Conservation (phyloP, 1,139 yeast genomes). For the Candida labiduridarum region DNA sequence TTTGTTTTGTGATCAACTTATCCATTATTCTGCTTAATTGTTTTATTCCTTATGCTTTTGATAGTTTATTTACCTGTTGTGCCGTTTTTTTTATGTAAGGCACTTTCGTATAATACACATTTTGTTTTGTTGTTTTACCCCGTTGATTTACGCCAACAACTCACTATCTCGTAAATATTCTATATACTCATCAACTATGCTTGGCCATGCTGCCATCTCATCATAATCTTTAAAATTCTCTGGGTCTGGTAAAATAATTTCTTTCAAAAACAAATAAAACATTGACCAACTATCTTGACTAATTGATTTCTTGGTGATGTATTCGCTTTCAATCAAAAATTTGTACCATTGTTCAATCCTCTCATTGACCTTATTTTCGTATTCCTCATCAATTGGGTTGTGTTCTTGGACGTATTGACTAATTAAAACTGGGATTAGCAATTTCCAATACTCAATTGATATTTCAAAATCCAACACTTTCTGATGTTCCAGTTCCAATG, state of each 20-base stretch:
- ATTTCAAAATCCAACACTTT: slow-evolving; percentile 61
- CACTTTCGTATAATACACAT: background rate
- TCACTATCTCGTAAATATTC: slow-evolving; percentile 52
- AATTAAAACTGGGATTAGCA: slow-evolving; percentile 48
- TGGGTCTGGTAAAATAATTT: slow-evolving; percentile 53
- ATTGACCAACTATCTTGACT: slow-evolving; percentile 84
- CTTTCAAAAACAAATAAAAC: slow-evolving; percentile 68
- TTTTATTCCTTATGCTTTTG: background rate
- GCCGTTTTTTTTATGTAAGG: background rate
- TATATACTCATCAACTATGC: slow-evolving; percentile 80
- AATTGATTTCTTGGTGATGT: slow-evolving; percentile 44
- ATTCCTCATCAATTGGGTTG: slow-evolving; percentile 6
- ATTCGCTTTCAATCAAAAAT: slow-evolving; percentile 38
- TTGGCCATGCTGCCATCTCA: slow-evolving; percentile 90
- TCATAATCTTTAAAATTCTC: slow-evolving; percentile 55
- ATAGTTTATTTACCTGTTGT: background rate
- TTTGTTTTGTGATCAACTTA: background rate
- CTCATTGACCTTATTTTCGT: slow-evolving; percentile 14
- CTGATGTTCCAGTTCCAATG: slow-evolving; percentile 59
- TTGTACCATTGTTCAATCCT: slow-evolving; percentile 54
- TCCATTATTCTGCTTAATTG: background rate
- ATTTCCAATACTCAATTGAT: slow-evolving; percentile 78
- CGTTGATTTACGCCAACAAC: slow-evolving; percentile 15
- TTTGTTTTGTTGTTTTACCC: slow-evolving; percentile 4
- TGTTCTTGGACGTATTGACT: slow-evolving; percentile 14